Evolutionary conservation across 2,329 filamentous ascomycete species (phyloP), one percentile per base, ranked within the genome.

Genomic region (Pezicula carpinea): DNA sequence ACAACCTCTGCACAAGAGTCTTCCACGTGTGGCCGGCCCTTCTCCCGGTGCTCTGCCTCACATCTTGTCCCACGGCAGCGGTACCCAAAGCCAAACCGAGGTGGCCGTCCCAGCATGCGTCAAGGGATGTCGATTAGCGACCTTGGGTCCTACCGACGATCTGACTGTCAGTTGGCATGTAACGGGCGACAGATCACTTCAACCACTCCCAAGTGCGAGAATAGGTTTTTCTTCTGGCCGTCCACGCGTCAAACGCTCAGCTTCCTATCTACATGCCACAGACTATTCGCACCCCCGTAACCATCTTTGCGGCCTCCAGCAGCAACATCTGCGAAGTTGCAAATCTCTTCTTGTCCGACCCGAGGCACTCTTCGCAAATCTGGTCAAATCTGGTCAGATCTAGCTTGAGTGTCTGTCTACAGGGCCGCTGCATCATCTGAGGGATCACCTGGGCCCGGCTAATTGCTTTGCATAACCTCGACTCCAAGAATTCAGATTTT

Each of bases 121-220:
- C n/a, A 26, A 23, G 22, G 38, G 26, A 40, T 40, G 38, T 40
- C 38, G 22, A 40, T 23, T 26, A 40, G 35, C 35, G 35, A 38
- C 14, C 6, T 18, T 38, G 17, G 10, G 13, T 38, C 15, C 15
- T 35, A 35, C 33, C 33, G 33, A 35, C 33, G 33, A 35, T 35
- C 33, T 35, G 33, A 35, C 33, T 15, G 33, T 35, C 33, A 19
- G 13, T 23, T 23, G 38, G 38, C 38, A 40, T 40, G 38, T 15
- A 23, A 40, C 22, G 38, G 38, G 19, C 22, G 38, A 40, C 19
- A 23, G 19, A 22, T 40, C 38, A 40, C 38, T 23, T 40, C 22
- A 15, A 19, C 21, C 21, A 17, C 13, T 38, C 35, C 35, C 17
- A 21, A 18, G 35, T 18, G n/a, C 35, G 17, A 21, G 14, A 19